Conservation (phyloP, 78 protist genomes). For the Paratrimastix pyriformis region DNA sequence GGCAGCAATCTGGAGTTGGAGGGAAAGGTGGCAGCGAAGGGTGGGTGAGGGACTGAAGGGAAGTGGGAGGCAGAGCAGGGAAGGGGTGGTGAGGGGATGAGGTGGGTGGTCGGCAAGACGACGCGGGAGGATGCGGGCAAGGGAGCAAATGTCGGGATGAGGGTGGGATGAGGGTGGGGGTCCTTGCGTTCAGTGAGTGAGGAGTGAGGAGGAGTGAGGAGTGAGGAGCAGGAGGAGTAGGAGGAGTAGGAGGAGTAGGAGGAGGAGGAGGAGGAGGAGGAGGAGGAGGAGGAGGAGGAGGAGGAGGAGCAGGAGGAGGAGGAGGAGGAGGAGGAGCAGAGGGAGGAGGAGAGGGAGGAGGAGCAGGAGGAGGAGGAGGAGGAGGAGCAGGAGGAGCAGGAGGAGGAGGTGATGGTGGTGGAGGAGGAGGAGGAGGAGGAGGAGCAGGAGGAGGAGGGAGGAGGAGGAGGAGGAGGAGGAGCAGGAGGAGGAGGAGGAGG, state of each 20-base stretch:
- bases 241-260: background rate
- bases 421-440: background rate
- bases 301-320: background rate
- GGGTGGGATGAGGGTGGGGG: no score
- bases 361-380: background rate
- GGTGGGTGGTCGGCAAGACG: no score
- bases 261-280: background rate
- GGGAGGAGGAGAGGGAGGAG: background rate
- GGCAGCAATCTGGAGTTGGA: no score
- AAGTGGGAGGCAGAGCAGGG: no score
- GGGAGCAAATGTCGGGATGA: no score
- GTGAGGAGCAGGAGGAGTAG: background rate
- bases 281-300: background rate
- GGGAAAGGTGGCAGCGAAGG: no score
- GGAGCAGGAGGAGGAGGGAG: background rate
- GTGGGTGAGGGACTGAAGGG: no score
- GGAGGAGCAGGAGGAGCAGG: background rate
- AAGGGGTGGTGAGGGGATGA: no score
- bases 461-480: background rate
- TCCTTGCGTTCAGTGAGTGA: no score
- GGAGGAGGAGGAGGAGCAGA: background rate
- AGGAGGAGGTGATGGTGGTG: constrained; percentile 10
- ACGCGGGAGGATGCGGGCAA: no score
- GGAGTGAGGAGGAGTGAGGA: no score
- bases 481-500: background rate